Base-by-base conservation (phyloP, 148 eudicot species). In the Camellia japonica region DNA sequence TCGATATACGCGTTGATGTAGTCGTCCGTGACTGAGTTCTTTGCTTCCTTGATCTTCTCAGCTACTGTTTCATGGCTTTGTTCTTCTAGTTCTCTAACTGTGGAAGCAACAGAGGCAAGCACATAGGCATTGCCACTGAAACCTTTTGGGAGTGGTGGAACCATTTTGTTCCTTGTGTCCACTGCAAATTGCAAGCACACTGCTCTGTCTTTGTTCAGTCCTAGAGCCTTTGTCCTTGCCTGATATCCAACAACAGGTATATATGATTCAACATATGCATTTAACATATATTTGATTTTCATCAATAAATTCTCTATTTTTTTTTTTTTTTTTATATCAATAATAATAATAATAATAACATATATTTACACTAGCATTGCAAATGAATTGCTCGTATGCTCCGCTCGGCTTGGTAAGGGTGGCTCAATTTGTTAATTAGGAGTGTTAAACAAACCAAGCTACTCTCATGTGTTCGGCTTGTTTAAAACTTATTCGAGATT, bases 121-220 rank as follows among this genome's bases (percentile, higher is more conserved):
- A 55, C 76, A 10, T 52, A 73, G 5, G 76, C 76, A 19, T 73
- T 73, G 62, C 76, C 76, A 7, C 18, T 52, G 62, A 73, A 73
- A 19, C 44, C 62, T 55, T 73, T 73, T 10, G 76, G 76, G 44
- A 73, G n/a, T 3, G 76, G 76, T 4, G 76, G 76, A 15, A 11
- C 43, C 43, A 73, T 73, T 16, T 30, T 73, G 76, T 20, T 73
- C 63, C 76, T 73, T 54, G 62, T 54, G 62, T 73, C 63, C 44
- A 73, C 76, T 0, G 76, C 76, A 30, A 73, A 73, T 55, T 73
- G 76, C 76, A 73, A 38, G 76, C 76, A 73, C 62, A 55, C 62
- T 10, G 5, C 55, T 54, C 46, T 73, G 3, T 73, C 62, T 73
- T 73, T 73, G 18, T 2, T 30, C 44, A 54, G 18, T 23, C 62